Evolutionary conservation across 1,284 basidiomycete species (phyloP).

Genomic region (Sanghuangporus baumii): DNA sequence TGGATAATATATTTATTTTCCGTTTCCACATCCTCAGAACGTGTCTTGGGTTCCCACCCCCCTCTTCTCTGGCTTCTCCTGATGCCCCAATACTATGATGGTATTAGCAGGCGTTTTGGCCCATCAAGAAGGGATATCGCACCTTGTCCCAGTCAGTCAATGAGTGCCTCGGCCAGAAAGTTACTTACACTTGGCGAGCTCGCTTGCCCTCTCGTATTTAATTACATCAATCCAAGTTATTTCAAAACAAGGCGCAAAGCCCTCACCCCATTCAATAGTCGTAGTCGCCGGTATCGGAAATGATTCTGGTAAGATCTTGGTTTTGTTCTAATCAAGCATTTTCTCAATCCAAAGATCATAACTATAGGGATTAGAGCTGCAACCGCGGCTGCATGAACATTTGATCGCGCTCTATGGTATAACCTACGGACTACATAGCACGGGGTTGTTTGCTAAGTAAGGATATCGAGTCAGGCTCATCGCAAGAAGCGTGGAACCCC

Average conservation of each 20-base stretch:
- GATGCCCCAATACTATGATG: background rate
- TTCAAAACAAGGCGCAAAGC: background rate
- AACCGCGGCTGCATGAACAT: constrained; percentile 12
- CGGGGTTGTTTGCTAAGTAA: constrained; percentile 17
- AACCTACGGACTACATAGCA: background rate
- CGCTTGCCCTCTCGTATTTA: background rate
- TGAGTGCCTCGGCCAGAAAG: background rate
- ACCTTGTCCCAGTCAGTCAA: background rate
- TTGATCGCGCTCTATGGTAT: background rate
- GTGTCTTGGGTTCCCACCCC: background rate
- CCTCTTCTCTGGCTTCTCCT: background rate
- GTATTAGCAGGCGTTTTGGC: background rate
- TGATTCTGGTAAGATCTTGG: constrained; percentile 7
- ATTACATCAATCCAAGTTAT: background rate
- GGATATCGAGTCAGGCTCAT: constrained; percentile 28
- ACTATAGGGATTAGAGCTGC: constrained; percentile 8
- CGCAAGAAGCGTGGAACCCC: constrained; percentile 24
- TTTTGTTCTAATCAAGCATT: background rate
- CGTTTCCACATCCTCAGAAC: background rate
- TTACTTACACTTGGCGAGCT: background rate
- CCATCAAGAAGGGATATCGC: background rate
- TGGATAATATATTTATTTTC: too few relatives aligned
- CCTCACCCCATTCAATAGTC: background rate
- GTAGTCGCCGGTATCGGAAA: constrained; percentile 14
- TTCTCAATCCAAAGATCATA: background rate